These are phyloP conservation scores for Rhizopus delemar DNA, from an alignment of 371 early-diverging fungal species.

Conservation along the genomic window DNA sequence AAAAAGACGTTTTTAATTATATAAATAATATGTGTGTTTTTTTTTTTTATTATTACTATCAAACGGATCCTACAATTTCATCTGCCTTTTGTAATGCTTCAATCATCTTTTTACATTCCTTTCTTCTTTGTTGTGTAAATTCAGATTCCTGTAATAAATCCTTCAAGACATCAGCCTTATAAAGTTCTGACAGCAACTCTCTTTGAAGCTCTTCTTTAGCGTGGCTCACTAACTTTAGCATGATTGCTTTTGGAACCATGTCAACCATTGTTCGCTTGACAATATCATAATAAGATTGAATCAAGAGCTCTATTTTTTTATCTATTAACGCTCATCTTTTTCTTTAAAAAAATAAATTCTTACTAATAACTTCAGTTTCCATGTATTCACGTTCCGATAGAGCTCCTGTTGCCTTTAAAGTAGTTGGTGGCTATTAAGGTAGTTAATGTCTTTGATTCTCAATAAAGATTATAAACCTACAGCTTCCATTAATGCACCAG, in stretches of 20 bases:
- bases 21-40: neutral
- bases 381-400: conserved; percentile 94
- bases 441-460: neutral
- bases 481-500: conserved; percentile 69
- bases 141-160: conserved; percentile 96
- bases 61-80: conserved; percentile 74
- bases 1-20: neutral
- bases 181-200: conserved; percentile 93
- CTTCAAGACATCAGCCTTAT: conserved; percentile 89
- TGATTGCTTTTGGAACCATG: conserved; percentile 98
- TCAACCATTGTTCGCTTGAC: conserved; percentile 97
- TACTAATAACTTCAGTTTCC: conserved; percentile 97
- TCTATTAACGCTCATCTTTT: neutral
- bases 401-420: conserved; percentile 92
- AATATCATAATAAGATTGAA: conserved; percentile 95
- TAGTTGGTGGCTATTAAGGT: conserved; percentile 77
- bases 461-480: conserved; percentile 41
- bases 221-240: conserved; percentile 92
- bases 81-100: conserved; percentile 93
- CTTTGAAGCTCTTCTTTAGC: conserved; percentile 94
- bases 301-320: conserved; percentile 72
- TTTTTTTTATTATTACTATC: conserved; percentile 11
- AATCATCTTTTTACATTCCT: conserved; percentile 97
- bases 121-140: conserved; percentile 84
- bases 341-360: conserved; percentile 18